Conservation (phyloP, 805 yeast genomes). For the Lipomyces oligophaga region DNA sequence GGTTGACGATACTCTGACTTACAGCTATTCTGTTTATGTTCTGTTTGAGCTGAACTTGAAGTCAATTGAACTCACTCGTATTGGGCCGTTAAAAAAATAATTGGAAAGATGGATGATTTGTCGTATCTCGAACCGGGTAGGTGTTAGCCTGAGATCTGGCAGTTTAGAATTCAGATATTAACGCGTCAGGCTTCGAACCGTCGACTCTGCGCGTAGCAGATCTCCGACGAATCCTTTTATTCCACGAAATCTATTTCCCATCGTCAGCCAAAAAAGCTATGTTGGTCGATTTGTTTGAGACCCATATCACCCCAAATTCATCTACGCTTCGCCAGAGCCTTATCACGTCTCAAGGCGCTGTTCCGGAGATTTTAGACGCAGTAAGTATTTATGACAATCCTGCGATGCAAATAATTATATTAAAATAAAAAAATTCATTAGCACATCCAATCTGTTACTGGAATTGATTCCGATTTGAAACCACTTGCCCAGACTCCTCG, state of each 20-base stretch:
- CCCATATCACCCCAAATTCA: conserved; percentile 50
- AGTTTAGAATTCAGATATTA: background rate
- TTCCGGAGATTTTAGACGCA: conserved; percentile 43
- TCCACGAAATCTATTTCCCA: conserved; percentile 58
- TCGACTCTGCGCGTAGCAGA: conserved; percentile 61
- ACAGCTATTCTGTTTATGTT: too few relatives aligned
- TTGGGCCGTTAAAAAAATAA: background rate
- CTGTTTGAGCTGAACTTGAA: too few relatives aligned
- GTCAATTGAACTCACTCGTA: too few relatives aligned
- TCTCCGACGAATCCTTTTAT: conserved; percentile 60
- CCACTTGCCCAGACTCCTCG: background rate
- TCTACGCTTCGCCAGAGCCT: conserved; percentile 39
- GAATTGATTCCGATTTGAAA: background rate
- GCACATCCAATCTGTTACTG: background rate
- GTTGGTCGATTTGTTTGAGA: conserved; percentile 49
- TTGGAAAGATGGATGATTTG: conserved; percentile 9
- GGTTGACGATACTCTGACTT: too few relatives aligned
- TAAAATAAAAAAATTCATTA: too few relatives aligned
- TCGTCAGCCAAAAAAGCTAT: conserved; percentile 65
- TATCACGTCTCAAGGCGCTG: conserved; percentile 35
- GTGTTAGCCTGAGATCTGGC: background rate
- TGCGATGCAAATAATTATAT: background rate
- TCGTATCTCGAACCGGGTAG: conserved; percentile 14
- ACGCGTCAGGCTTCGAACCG: conserved; percentile 58
- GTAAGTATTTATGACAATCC: conserved; percentile 4